Percentiles rank a stretch among this genome's conserved stretches.
Conservation (phyloP, 345 rosid species). For the Isatis tinctoria region DNA sequence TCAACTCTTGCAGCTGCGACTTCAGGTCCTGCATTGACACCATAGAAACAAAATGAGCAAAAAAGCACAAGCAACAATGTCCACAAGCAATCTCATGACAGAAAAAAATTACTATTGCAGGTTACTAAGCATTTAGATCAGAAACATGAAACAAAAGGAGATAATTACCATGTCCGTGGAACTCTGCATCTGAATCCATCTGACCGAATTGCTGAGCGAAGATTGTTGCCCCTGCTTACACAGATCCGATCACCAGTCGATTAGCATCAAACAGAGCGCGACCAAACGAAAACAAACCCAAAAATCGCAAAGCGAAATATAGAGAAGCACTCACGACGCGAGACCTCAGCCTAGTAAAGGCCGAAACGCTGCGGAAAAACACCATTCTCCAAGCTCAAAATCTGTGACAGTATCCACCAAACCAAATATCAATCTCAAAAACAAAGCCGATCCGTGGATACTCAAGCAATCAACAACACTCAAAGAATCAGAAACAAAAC, state of each 20-base stretch:
- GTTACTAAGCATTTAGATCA: no score
- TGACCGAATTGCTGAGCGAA: slow-evolving; percentile 51
- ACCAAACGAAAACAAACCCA: not conserved
- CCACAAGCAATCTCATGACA: not conserved
- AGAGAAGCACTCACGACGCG: slow-evolving; percentile 45
- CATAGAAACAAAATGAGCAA: slow-evolving; percentile 10
- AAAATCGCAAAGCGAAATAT: not conserved
- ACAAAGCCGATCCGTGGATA: not conserved
- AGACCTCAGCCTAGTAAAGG: slow-evolving; percentile 63
- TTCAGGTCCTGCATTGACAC: slow-evolving; percentile 64
- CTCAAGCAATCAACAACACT: slow-evolving; percentile 5
- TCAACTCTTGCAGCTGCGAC: slow-evolving; percentile 84
- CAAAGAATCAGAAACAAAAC: not conserved
- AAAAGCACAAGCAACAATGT: not conserved
- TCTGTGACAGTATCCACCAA: slow-evolving; percentile 27
- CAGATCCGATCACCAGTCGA: slow-evolving; percentile 12
- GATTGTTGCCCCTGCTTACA: slow-evolving; percentile 55
- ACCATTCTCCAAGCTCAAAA: slow-evolving; percentile 43
- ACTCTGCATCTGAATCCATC: slow-evolving; percentile 90
- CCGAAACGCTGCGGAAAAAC: slow-evolving; percentile 59
- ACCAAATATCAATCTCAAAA: not conserved
- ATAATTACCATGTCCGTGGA: slow-evolving; percentile 59
- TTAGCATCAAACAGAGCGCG: not conserved
- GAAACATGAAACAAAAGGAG: not conserved
- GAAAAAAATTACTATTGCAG: no score